Base-by-base conservation (phyloP, 2,329 filamentous ascomycete genomes). In the Leptographium radiaticola region DNA sequence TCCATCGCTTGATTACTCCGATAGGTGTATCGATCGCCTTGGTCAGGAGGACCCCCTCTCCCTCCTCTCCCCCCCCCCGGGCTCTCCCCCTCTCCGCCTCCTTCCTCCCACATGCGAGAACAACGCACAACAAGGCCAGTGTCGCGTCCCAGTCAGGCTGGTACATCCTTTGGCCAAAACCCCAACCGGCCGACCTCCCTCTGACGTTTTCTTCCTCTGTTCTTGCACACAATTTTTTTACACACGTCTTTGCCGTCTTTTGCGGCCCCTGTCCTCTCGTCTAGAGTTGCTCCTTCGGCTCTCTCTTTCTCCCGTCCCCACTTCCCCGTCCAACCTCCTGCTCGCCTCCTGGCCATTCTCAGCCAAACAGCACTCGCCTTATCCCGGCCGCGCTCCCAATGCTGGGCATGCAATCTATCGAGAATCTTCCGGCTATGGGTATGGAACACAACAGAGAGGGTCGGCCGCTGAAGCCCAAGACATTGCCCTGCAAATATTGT, bases 401-500 rank as follows among this genome's bases (percentile, higher is more conserved):
- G 76, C 69, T 78, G 61, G 73, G 76, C 51, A 66, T 75, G 57
- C 74, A 75, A 62, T 72, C 76, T 58, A 71, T 78, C 64, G 76
- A 80, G 64, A 71, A 15, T 13, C 20, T 69, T 46, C 66, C 70
- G 56, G 62, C 64, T 50, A 63, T 67, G 57, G 64, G 60, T 55
- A 64, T 60, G 64, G 71, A 74, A 45, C 76, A 78, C 59, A 70
- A 69, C 58, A 71, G 69, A 54, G 77, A 80, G 60, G 67, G 67
- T 62, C 74, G 75, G 61, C 74, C 76, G 59, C 76, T 78, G 64
- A 81, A 81, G 61, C 78, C 79, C 60, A 81, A 81, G 67, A 78
- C 76, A 50, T 65, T 81, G 57, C 79, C 78, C 54, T 83, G 79
- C 71, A 77, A 77, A 62, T 81, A 79, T 62, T 83, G 79, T 66